Evolutionary conservation across 257 asterid genomes (phyloP), one percentile per base, ranked within the genome.

Genomic region (Capsicum pubescens): DNA sequence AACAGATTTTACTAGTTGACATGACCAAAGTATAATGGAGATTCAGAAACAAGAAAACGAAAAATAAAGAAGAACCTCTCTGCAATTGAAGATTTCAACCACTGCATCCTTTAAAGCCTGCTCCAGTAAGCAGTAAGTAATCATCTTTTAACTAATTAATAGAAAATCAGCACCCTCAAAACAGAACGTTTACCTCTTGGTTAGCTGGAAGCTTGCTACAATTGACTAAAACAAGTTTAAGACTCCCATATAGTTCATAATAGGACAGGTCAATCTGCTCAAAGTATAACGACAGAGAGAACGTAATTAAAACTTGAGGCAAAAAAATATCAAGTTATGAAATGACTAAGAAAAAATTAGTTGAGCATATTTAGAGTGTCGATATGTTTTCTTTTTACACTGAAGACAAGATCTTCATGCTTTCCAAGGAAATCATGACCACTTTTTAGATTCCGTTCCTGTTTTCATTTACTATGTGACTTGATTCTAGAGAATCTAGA

Each of bases 161-260:
- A 83, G 76, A 80, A 83, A 85, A 85, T 81, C 32, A 21, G 46
- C 48, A 61, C 14, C 42, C 15, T 81, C 84, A 32, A 42, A 82
- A 83, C 77, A 86, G 15, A 76, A 58, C 8, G 42, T 16, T 83
- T 90, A 91, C 98, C 96, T 93, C 96, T 87, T 87, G 95, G 81
- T 90, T 91, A 50, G 95, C 81, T 35, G 95, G 93, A 89, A 93
- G 91, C 88, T 83, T 88, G 84, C 87, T 86, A 56, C 91, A 85
- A 66, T 92, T 91, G 86, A 93, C 87, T 74, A 95, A 86, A 80
- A 91, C 94, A 59, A 95, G 88, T 81, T 92, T 89, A 84, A 93
- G 97, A 85, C 98, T 91, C 84, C 98, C 98, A 86, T 89, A 95
- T 88, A 95, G 86, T 86, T 92, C 90, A 83, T 93, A 92, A 86